A percentile compares a stretch with the other conserved stretches of the same genome.
Conservation (phyloP, 2,329 filamentous ascomycete species). For the Aureobasidium sp. region DNA sequence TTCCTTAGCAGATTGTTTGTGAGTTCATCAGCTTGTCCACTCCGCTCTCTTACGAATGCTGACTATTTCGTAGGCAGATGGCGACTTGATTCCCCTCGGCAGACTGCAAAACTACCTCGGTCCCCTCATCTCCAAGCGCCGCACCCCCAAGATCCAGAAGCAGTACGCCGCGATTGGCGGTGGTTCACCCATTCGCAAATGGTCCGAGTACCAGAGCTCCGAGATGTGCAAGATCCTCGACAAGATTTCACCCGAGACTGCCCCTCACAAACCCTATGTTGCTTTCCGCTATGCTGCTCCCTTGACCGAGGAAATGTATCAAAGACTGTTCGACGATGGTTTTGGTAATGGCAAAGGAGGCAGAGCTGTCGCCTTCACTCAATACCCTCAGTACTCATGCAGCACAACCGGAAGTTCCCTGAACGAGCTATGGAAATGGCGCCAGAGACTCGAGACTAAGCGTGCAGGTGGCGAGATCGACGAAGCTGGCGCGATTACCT, state of each 20-base stretch:
- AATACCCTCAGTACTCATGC: constrained; percentile 98
- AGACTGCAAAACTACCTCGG: constrained; percentile 86
- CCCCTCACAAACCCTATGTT: constrained; percentile 94
- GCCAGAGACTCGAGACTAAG: constrained; percentile 78
- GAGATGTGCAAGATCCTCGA: constrained; percentile 99
- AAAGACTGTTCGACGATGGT: constrained; percentile 72
- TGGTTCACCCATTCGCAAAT: constrained; percentile 95
- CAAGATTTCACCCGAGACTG: constrained; percentile 81
- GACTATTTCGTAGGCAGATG: constrained; percentile 60
- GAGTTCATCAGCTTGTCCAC: constrained; percentile 32
- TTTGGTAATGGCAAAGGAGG: constrained; percentile 88
- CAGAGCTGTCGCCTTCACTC: constrained; percentile 90
- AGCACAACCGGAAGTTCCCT: constrained; percentile 93
- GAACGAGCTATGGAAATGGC: constrained; percentile 98
- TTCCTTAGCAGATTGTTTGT: constrained; percentile 92
- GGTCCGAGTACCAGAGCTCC: constrained; percentile 87
- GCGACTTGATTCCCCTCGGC: constrained; percentile 90
- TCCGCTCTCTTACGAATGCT: constrained; percentile 14
- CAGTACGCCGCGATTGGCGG: constrained; percentile 94
- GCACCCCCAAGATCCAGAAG: constrained; percentile 93
- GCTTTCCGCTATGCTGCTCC: constrained; percentile 90
- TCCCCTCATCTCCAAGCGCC: constrained; percentile 72
- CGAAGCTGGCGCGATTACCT: constrained; percentile 65
- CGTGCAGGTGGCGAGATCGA: constrained; percentile 45
- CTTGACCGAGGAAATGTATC: constrained; percentile 90